Conservation (phyloP, 805 yeast species). For the Wickerhamiella vanderwaltii region DNA sequence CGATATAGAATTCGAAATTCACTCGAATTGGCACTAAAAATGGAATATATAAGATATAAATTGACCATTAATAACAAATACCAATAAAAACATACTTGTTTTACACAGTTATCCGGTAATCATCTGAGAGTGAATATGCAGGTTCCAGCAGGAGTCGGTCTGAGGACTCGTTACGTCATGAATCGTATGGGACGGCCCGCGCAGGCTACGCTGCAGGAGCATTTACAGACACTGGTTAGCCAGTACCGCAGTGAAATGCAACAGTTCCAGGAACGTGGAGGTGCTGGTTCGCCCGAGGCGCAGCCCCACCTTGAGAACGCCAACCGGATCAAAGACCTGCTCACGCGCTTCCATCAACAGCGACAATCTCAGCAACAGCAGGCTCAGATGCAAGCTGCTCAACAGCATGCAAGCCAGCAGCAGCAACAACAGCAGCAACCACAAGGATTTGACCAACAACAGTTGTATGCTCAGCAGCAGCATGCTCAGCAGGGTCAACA, state of each 20-base stretch:
- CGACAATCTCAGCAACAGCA: slow-evolving; percentile 18
- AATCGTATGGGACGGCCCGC: slow-evolving; percentile 8
- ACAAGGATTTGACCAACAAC: slow-evolving; percentile 14
- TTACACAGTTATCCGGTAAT: too few species aligned
- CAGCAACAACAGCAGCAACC: slow-evolving; percentile 14
- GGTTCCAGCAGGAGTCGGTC: too few species aligned
- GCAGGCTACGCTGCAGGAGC: slow-evolving; percentile 13
- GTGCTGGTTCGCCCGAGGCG: slow-evolving; percentile 25
- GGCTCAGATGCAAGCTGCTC: slow-evolving; percentile 17
- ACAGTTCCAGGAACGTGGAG: slow-evolving; percentile 21
- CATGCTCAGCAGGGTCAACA: slow-evolving; percentile 14
- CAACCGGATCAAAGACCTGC: slow-evolving; percentile 21
- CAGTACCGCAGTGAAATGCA: slow-evolving; percentile 25
- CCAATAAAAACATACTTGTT: too few species aligned
- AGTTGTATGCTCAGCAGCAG: slow-evolving; percentile 13
- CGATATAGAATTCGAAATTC: too few species aligned
- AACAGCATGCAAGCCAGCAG: slow-evolving; percentile 16
- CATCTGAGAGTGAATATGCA: too few species aligned
- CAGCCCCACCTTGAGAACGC: slow-evolving; percentile 25
- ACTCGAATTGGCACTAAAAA: too few species aligned
- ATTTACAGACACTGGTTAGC: slow-evolving; percentile 22
- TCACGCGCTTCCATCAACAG: slow-evolving; percentile 17
- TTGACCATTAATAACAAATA: too few species aligned
- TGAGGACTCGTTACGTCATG: slow-evolving; percentile 9
- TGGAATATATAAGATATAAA: too few species aligned